Conservation (phyloP, 2,329 filamentous ascomycete species). For the Neoascochyta sp. region DNA sequence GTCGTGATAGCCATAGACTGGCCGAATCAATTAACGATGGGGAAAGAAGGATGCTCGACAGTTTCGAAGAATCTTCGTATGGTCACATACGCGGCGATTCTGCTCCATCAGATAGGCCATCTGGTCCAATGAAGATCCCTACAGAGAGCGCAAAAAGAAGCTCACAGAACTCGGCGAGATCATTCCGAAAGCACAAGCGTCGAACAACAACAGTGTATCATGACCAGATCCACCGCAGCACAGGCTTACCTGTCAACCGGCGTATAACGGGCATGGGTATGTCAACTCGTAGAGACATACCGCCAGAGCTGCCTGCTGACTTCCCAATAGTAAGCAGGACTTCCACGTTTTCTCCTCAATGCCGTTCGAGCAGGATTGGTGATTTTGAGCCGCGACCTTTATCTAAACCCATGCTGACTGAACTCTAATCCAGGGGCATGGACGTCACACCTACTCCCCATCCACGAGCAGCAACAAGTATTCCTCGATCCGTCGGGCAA, state of each 20-base stretch:
- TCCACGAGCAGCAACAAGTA: slow-evolving; percentile 26
- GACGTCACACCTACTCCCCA: slow-evolving; percentile 25
- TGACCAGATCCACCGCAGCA: slow-evolving; percentile 20
- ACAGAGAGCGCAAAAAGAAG: slow-evolving; percentile 38
- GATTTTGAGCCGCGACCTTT: too few species aligned
- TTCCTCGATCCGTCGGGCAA: slow-evolving; percentile 22
- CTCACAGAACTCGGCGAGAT: slow-evolving; percentile 30
- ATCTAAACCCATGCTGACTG: slow-evolving; percentile 2
- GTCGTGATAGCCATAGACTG: slow-evolving; percentile 32
- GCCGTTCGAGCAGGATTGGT: too few species aligned
- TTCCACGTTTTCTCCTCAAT: too few species aligned
- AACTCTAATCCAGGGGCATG: slow-evolving; percentile 20
- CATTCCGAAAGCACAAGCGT: slow-evolving; percentile 25
- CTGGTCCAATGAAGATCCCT: slow-evolving; percentile 44
- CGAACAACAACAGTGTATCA: slow-evolving; percentile 25
- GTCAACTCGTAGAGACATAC: too few species aligned
- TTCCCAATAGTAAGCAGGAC: slow-evolving; percentile 7
- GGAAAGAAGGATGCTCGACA: slow-evolving; percentile 38
- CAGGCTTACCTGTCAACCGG: slow-evolving; percentile 29
- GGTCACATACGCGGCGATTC: slow-evolving; percentile 29
- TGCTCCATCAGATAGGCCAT: slow-evolving; percentile 37
- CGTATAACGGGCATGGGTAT: slow-evolving; percentile 27
- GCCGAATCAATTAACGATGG: slow-evolving; percentile 40
- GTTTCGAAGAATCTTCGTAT: slow-evolving; percentile 40
- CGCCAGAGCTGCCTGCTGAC: slow-evolving; percentile 5